Base-by-base conservation (phyloP, 331 rosid genomes). In the Pyracantha coccinea region DNA sequence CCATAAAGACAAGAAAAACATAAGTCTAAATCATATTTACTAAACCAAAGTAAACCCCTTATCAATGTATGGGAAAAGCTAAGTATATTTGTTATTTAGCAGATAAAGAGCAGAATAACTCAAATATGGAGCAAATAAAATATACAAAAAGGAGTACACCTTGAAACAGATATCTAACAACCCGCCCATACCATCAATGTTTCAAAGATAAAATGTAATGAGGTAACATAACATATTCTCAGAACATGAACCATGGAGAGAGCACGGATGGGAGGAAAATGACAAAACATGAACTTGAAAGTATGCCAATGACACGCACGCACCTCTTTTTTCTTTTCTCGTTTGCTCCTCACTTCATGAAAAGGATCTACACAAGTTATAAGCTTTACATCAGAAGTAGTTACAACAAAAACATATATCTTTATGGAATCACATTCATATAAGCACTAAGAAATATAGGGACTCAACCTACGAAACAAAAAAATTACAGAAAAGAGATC, bases 261-360 rank as follows among this genome's bases (percentile, higher is more conserved):
- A 53, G 19, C 17, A 9, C 16, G 63, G 14, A 58, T 27, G 23
- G 23, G 10, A 29, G 17, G 65, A 35, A 63, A 24, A 69, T n/a
- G 19, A 63, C 57, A 17, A 33, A 24, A 32, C 7, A 29, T 10
- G 16, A 35, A 60, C 69, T 33, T 20, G 66, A 63, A 38, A 57
- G 0, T 15, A 41, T 3, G 21, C 68, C 25, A 72, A 44, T 38
- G 38, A 19, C 52, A 60, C 19, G 44, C 60, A 76, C 90, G 32
- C 68, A 92, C 97, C 97, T 94, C 99, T 77, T 94, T 94, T 85
- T 92, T 94, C 99, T 94, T 94, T 55, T 92, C 99, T 16, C 99
- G 92, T 70, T 94, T 94, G 92, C 99, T 94, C 88, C 90, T 94
- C 88, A 94, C 99, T 89, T 94, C 99, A 32, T 94, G 99, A 84